Evolutionary conservation across 129 eudicot species (phyloP), one percentile per base, ranked within the genome.

Genomic region (Escallonia rubra): DNA sequence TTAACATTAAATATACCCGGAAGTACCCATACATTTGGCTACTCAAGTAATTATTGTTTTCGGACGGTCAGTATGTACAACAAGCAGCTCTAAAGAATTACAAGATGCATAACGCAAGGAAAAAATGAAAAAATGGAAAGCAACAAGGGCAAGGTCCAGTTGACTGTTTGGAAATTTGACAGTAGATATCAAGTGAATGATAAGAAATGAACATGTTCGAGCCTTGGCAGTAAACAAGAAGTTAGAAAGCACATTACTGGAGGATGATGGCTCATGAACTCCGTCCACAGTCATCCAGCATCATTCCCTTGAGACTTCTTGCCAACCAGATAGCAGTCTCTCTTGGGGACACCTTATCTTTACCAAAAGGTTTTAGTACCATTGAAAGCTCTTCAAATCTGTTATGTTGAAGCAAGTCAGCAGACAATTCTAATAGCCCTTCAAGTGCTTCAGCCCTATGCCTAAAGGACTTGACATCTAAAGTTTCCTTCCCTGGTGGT

Each of bases 281-380:
- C 68, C 97, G 78, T 43, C 75, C 67, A 46, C 72, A 61, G 69
- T 94, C 99, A 8, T 94, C 97, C 13, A 90, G 83, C 85, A 89
- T 94, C 99, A 94, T 94, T 61, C 99, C 99, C 85, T 94, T 94
- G 11, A 94, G 90, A 76, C 99, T 94, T 65, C 68, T 90, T 6
- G 99, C 99, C 64, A 94, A 72, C 99, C 99, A 94, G 67, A 94
- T 94, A 3, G 99, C 99, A 7, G 99, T 94, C 73, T 94, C 99
- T 72, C 99, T 83, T 12, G 99, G 97, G 59, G 96, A 90, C 43
- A 90, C 99, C 77, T 87, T 94, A 64, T 86, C 89, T 68, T 78
- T 94, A 43, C 99, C 99, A 65, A 94, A 94, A 15, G 99, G 99
- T 72, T 84, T 87, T 41, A 94, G 76, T 61, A 94, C 97, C 63